Base-by-base conservation (phyloP, 2,329 filamentous ascomycete genomes). In the Sporothrix schenckii region DNA sequence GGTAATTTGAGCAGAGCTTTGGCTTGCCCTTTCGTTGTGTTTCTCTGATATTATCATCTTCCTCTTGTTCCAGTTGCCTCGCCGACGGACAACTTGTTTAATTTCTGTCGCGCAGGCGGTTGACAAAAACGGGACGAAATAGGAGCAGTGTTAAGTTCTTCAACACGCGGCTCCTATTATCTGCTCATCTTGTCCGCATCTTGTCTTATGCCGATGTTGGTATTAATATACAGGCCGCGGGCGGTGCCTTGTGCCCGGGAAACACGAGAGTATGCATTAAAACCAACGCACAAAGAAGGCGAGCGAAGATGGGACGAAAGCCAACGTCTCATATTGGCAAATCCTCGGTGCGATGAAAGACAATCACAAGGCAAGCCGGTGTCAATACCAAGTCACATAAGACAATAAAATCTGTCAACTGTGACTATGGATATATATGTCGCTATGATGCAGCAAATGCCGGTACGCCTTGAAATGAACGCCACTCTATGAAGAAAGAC, bases 151-250 rank as follows among this genome's bases (percentile, higher is more conserved):
- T 1, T 30, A 34, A 58, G 7, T 16, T 53, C 19, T 30, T 27
- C 54, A 14, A 16, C n/a, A 24, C 41, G 5, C 49, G 11, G 34
- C 60, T 9, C 24, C 24, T 30, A 16, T 2, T 14, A 5, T n/a
- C 3, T 41, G 13, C 14, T 30, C 14, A 49, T 21, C 41, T 44
- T 30, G 44, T 34, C 61, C 44, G 27, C 41, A 27, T 41, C 68
- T 65, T 69, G 44, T 65, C 68, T 69, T 69, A 53, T 69, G 58
- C 58, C 58, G 49, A 24, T 30, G 34, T n/a, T 65, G n/a, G 30
- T 65, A 54, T 65, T 69, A 63, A 69, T 54, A 16, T 69, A 24
- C 49, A 27, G 58, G 11, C 58, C 68, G 47, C 24, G 52, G 21
- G 58, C 39, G 21, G 58, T 47, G 39, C 10, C 14, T 5, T 34